Base-by-base conservation (phyloP, 768 basidiomycete genomes). In the Boletus vermiculosoides region DNA sequence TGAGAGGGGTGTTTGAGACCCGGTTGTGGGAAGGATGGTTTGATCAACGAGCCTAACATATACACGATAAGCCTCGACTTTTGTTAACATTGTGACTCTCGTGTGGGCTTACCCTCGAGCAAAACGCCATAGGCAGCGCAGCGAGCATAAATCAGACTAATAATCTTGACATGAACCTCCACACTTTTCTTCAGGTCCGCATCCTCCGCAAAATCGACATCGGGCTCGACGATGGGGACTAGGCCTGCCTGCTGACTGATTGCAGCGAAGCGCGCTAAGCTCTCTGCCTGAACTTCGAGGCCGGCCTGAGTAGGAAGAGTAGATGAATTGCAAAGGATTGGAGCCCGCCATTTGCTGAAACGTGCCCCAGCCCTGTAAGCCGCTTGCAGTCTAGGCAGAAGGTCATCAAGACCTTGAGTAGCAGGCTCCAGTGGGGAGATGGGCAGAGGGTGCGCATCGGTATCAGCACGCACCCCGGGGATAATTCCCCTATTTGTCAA, bases 161-260 rank as follows among this genome's bases (percentile, higher is more conserved):
- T 78, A 22, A 76, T 74, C 66, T 73, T 73, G 62, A 78, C 71
- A 48, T 81, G 79, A 37, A 82, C 74, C 56, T 80, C 76, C 1
- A 73, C 72, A 55, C 78, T 81, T 58, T 78, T 71, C 36, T 65
- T 69, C 50, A 82, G 61, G 58, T 77, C 74, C 22, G 79, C 77
- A 42, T 82, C 80, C 33, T 71, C 79, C 25, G 73, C 70, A 58
- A 81, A 80, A 61, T 82, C 78, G 20, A 81, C 76, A 60, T 82
- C 81, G 13, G 79, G 81, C 61, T 82, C 80, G 8, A 82, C 75
- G 52, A 82, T 78, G 5, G 80, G 80, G n/a, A 81, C 79, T 22
- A 82, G 61, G 30, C 78, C 78, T 1, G 78, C 80, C 64, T 80
- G 73, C 60, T 81, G 79, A 62, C 78, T 82, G 55, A 81, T 75